These are phyloP conservation scores for Sporothrix sp. DNA, from an alignment of 2,329 filamentous ascomycete genomes.

Conservation along the genomic window DNA sequence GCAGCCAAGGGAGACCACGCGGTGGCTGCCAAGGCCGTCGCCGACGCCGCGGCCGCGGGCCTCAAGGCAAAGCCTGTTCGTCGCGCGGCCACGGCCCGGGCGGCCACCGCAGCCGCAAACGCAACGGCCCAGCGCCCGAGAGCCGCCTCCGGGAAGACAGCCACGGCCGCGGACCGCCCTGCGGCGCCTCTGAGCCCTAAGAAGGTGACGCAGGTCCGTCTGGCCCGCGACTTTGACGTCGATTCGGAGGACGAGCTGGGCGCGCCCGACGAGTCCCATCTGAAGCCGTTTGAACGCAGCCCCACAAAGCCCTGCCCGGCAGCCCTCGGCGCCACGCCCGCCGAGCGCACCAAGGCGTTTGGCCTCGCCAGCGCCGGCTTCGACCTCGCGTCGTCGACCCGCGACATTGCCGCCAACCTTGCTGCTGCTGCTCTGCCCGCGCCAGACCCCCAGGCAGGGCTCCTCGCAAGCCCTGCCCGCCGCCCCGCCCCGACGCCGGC, in stretches of 20 bases:
- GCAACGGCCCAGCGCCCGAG: background rate
- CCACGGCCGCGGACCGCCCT: conserved; percentile 18
- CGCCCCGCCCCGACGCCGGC: conserved; percentile 41
- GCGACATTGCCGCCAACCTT: conserved; percentile 20
- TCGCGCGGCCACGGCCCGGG: conserved; percentile 3
- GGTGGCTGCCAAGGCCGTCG: conserved; percentile 23
- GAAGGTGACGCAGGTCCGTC: conserved; percentile 51
- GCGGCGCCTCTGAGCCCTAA: conserved; percentile 50
- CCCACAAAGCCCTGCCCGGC: conserved; percentile 43
- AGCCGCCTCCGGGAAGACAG: conserved; percentile 17
- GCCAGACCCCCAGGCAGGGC: conserved; percentile 29
- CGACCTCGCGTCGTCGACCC: background rate
- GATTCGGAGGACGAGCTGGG: conserved; percentile 53
- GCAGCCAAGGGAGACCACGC: conserved; percentile 19
- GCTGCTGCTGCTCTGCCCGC: conserved; percentile 9
- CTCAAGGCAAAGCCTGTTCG: conserved; percentile 25
- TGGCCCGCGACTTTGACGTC: conserved; percentile 31
- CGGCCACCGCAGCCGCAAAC: background rate
- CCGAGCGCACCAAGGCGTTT: conserved; percentile 7
- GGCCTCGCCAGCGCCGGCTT: conserved; percentile 7
- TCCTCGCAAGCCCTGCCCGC: conserved; percentile 47
- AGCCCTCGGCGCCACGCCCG: conserved; percentile 24
- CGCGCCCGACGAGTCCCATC: conserved; percentile 38
- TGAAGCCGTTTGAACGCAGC: conserved; percentile 45
- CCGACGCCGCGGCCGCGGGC: conserved; percentile 21